Base-by-base conservation (phyloP, 2,329 filamentous ascomycete genomes). In the Aspergillus carbonarius region DNA sequence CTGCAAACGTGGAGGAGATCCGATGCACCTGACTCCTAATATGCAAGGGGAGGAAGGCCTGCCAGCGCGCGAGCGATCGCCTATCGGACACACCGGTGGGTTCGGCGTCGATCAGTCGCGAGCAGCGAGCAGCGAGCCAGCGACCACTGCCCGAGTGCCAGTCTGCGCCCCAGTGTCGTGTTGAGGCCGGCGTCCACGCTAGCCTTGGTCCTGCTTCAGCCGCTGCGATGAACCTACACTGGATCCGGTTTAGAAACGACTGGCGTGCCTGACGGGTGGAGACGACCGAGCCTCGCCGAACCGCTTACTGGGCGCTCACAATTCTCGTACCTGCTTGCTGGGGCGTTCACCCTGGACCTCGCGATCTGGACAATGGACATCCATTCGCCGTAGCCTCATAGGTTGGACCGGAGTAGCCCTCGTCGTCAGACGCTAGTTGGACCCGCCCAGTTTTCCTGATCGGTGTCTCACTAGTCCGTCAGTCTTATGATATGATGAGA, bases 401-500 rank as follows among this genome's bases (percentile, higher is more conserved):
- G 20, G 23, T 40, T 20, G 50, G 51, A 20, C 51, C 37, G 23
- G 30, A 42, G 10, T 54, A 40, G 51, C 51, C 51, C 51, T 30
- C 25, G 23, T 25, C 37, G 30, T 32, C 39, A 42, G 51, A 44
- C 44, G 25, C 49, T 52, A 52, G 20, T 37, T 17, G 23, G 47
- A 15, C 44, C 30, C 12, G 27, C 25, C 54, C 39, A 42, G 39
- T 42, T 42, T 42, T 23, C 47, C 37, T 50, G 47, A 32, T 52
- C 40, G 30, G n/a, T 42, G 34, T 25, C 18, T 57, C 23, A 35
- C 20, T 37, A 18, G 55, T 52, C 39, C 40, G 35, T 40, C 32
- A 39, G 44, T 18, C 50, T 39, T 32, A 50, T 54, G 49, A 57
- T 54, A 55, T 49, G 35, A 54, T 63, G 61, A 61, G 59, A 63